These are phyloP conservation scores for Bremia lactucae DNA, from an alignment of 352 stramenopile species.

Conservation along the genomic window DNA sequence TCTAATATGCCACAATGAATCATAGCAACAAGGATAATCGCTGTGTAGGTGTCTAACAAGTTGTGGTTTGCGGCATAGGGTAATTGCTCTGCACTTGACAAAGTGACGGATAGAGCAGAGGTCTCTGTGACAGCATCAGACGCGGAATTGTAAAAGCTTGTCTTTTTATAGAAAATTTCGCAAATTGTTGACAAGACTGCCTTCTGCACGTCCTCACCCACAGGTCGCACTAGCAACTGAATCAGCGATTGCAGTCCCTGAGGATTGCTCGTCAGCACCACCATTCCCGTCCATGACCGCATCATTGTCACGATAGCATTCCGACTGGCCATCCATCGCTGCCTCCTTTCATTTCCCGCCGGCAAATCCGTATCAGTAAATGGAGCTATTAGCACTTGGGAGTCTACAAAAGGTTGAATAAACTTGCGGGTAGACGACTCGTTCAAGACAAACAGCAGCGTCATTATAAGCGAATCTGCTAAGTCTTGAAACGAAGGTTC, in stretches of 20 bases:
- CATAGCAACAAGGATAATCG: conserved; percentile 77
- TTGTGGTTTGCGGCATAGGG: conserved; percentile 61
- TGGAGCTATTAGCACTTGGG: conserved; percentile 73
- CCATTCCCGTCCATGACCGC: conserved; percentile 84
- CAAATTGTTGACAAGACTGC: conserved; percentile 81
- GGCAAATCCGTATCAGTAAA: conserved; percentile 85
- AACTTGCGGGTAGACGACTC: conserved; percentile 77
- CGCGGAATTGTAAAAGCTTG: conserved; percentile 60
- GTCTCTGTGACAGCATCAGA: conserved; percentile 25
- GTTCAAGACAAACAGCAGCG: conserved; percentile 76
- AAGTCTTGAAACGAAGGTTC: conserved; percentile 83
- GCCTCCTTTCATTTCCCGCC: conserved; percentile 70
- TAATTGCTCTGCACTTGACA: conserved; percentile 58
- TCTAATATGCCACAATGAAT: conserved; percentile 80
- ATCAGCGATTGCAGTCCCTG: conserved; percentile 80
- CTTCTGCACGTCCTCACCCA: conserved; percentile 84
- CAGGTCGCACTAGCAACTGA: conserved; percentile 77
- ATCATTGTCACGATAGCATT: conserved; percentile 87
- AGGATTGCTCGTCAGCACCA: conserved; percentile 80
- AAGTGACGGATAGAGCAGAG: conserved; percentile 50
- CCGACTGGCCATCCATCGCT: conserved; percentile 84
- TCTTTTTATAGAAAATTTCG: conserved; percentile 85
- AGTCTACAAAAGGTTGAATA: conserved; percentile 83
- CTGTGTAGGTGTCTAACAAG: conserved; percentile 83
- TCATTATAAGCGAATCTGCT: conserved; percentile 76